phyloP scores from a whole-genome alignment of 371 early-diverging fungal species.

The Mortierella sp. region DNA sequence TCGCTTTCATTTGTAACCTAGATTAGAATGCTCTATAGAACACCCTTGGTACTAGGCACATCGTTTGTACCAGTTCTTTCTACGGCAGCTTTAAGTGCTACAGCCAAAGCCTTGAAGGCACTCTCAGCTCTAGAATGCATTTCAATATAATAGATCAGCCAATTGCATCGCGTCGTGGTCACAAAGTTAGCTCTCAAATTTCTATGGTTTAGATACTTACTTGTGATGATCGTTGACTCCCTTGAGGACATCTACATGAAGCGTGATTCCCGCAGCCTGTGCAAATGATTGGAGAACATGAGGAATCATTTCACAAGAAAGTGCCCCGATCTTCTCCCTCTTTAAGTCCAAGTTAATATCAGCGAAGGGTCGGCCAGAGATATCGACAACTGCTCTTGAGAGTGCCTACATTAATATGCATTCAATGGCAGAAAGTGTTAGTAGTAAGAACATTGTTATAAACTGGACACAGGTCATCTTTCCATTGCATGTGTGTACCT shows the following conservation, averaged over 20 bases:
- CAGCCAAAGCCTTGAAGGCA: constrained; percentile 97
- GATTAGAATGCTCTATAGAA: constrained; percentile 62
- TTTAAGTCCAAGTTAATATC: constrained; percentile 86
- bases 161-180: too few species aligned
- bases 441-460: neutral
- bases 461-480: neutral
- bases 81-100: constrained; percentile 90
- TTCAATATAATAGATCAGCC: neutral
- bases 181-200: too few species aligned
- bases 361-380: constrained; percentile 94
- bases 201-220: constrained; percentile 58
- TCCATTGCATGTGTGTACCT: constrained; percentile 59
- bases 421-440: neutral
- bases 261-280: constrained; percentile 90
- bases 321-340: constrained; percentile 89
- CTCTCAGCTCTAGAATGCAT: constrained; percentile 82
- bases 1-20: too few species aligned
- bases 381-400: constrained; percentile 95
- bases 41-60: constrained; percentile 96
- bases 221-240: constrained; percentile 95
- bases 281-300: constrained; percentile 95
- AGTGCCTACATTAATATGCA: constrained; percentile 71
- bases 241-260: constrained; percentile 95
- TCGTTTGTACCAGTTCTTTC: constrained; percentile 84
- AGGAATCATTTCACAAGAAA: constrained; percentile 97